Evolutionary conservation across 2,329 filamentous ascomycete species (phyloP).

Genomic region (Fusarium luffae): DNA sequence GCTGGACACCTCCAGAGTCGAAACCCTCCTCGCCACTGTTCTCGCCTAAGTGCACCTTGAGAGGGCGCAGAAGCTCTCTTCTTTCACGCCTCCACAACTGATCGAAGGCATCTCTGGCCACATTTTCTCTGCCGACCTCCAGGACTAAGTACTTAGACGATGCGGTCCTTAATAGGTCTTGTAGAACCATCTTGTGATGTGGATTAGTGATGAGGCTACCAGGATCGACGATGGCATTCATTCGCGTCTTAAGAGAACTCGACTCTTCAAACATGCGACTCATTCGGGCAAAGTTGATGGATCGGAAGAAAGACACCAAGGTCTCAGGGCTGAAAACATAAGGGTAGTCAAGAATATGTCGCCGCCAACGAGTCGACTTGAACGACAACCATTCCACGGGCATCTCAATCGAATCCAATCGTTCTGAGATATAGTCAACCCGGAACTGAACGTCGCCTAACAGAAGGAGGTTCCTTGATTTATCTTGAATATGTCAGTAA

Average conservation of each 20-base stretch:
- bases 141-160: slow-evolving; percentile 78
- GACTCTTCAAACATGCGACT: slow-evolving; percentile 80
- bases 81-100: slow-evolving; percentile 90
- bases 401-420: slow-evolving; percentile 78
- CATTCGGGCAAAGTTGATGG: slow-evolving; percentile 90
- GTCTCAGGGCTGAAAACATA: slow-evolving; percentile 81
- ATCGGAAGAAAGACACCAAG: slow-evolving; percentile 85
- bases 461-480: slow-evolving; percentile 71
- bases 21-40: slow-evolving; percentile 87
- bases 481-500: slow-evolving; percentile 58
- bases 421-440: slow-evolving; percentile 79
- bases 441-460: slow-evolving; percentile 77
- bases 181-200: slow-evolving; percentile 70
- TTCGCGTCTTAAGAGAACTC: slow-evolving; percentile 65
- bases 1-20: slow-evolving; percentile 94
- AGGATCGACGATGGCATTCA: slow-evolving; percentile 65
- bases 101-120: slow-evolving; percentile 81
- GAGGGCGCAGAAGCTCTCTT: slow-evolving; percentile 82
- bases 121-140: slow-evolving; percentile 72
- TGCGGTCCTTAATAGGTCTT: slow-evolving; percentile 72
- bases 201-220: slow-evolving; percentile 66
- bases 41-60: slow-evolving; percentile 89
- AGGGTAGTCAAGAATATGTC: slow-evolving; percentile 82
- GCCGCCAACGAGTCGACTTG: slow-evolving; percentile 67
- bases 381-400: slow-evolving; percentile 77